Evolutionary conservation across 177 flowering plant species (phyloP).

Genomic region (Vitis hybrid): DNA sequence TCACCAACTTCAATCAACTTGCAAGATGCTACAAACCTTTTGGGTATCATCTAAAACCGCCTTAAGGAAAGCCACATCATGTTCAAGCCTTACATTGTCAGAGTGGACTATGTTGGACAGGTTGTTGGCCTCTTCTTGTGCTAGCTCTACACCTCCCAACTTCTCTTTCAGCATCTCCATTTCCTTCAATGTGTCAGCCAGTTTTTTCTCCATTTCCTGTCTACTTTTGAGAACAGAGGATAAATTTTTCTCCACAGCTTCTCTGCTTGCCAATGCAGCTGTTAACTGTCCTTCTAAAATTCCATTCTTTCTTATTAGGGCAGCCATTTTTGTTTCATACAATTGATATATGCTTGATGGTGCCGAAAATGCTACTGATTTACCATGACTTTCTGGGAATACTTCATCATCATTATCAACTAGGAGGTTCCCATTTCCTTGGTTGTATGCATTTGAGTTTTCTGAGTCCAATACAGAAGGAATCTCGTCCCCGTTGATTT

Average conservation of each 20-base stretch:
- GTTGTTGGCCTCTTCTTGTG: slow-evolving; percentile 91
- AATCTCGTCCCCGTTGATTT: slow-evolving; percentile 36
- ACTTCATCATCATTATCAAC: slow-evolving; percentile 40
- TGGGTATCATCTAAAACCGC: slow-evolving; percentile 97
- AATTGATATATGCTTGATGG: slow-evolving; percentile 51
- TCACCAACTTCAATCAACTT: background rate
- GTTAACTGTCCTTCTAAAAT: slow-evolving; percentile 78
- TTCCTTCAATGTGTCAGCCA: slow-evolving; percentile 65
- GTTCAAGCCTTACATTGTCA: slow-evolving; percentile 96
- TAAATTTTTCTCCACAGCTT: slow-evolving; percentile 69
- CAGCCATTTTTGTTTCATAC: slow-evolving; percentile 66
- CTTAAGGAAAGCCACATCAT: slow-evolving; percentile 95
- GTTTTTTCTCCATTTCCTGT: slow-evolving; percentile 79
- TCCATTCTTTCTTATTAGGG: slow-evolving; percentile 63
- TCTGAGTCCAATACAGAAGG: slow-evolving; percentile 39
- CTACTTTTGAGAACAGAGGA: slow-evolving; percentile 61
- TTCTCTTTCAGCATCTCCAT: slow-evolving; percentile 84
- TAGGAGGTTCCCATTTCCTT: slow-evolving; percentile 29
- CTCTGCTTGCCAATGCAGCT: slow-evolving; percentile 65
- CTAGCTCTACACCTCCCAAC: slow-evolving; percentile 64
- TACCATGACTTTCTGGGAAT: slow-evolving; percentile 44
- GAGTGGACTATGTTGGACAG: slow-evolving; percentile 92
- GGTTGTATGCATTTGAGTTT: slow-evolving; percentile 29
- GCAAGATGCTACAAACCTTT: slow-evolving; percentile 50
- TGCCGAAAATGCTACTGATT: slow-evolving; percentile 28